Percentiles rank a stretch among this genome's conserved stretches.
Evolutionary conservation across 2,329 filamentous ascomycete species (phyloP).

Genomic region (Cladosporium sp.): DNA sequence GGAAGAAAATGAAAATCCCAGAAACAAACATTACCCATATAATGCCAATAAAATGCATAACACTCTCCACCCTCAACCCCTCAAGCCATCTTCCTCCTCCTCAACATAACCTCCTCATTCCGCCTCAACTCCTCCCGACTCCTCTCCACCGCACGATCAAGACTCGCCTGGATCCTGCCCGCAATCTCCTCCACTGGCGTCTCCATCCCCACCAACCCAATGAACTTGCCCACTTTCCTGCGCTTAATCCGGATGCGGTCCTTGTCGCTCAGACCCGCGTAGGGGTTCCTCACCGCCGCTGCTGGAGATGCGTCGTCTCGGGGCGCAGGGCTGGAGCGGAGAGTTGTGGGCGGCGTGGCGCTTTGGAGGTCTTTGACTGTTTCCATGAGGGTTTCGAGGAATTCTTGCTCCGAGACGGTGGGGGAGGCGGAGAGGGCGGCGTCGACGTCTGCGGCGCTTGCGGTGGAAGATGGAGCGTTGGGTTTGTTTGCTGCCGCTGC

Average conservation of each 20-base stretch:
- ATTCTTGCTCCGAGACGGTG: not conserved
- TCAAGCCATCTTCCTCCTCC: conserved; percentile 28
- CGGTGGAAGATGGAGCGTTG: not conserved
- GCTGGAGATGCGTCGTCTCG: not conserved
- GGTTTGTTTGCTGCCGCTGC: not conserved
- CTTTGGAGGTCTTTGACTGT: conserved; percentile 36
- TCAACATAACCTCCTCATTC: conserved; percentile 31
- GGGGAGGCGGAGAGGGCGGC: conserved; percentile 5
- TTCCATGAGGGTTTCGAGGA: conserved; percentile 23
- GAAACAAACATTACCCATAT: too few species aligned
- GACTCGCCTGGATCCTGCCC: conserved; percentile 33
- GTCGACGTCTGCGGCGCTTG: conserved; percentile 4
- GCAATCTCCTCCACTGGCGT: conserved; percentile 46
- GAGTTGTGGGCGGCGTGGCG: not conserved
- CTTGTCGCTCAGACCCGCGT: conserved; percentile 31
- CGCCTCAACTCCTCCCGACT: conserved; percentile 28
- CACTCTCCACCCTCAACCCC: not conserved
- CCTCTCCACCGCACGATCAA: conserved; percentile 28
- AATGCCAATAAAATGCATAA: too few species aligned
- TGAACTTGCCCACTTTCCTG: conserved; percentile 67
- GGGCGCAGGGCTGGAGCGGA: not conserved
- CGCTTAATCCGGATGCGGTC: conserved; percentile 53
- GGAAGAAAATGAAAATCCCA: too few species aligned
- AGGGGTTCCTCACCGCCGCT: conserved; percentile 16
- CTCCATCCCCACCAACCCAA: conserved; percentile 62